Evolutionary conservation across 106 monocot species (phyloP).

Genomic region (Apostasia shenzhenica): DNA sequence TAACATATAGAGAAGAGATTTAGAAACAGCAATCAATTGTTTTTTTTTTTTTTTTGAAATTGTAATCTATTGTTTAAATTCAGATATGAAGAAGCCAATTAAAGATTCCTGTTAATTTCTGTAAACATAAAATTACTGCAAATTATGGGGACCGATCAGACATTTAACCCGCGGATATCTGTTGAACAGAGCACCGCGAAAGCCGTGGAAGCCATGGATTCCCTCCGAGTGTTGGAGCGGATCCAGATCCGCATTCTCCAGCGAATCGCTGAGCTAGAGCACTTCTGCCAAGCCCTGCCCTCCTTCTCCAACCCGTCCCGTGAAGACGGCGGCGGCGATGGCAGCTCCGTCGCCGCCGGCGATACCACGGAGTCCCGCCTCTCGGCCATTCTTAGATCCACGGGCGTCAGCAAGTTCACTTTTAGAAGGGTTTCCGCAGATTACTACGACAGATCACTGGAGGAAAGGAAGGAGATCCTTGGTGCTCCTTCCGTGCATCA

Average conservation of each 20-base stretch:
- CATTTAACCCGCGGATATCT: no score
- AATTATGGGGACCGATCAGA: no score
- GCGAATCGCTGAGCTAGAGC: slow-evolving; percentile 38
- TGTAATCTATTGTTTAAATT: no score
- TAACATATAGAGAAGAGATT: no score
- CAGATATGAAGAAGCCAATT: no score
- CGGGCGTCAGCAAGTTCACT: slow-evolving; percentile 34
- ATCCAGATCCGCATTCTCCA: slow-evolving; percentile 34
- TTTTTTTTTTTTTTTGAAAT: no score
- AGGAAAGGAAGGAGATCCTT: slow-evolving; percentile 38
- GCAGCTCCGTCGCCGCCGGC: neutral
- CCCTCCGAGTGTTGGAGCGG: slow-evolving; percentile 30
- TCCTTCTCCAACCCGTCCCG: slow-evolving; percentile 16
- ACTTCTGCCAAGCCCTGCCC: slow-evolving; percentile 9
- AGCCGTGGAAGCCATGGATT: slow-evolving; percentile 15
- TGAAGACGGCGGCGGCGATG: neutral
- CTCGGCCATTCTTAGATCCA: slow-evolving; percentile 27
- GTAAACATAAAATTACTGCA: no score
- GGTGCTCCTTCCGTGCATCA: slow-evolving; percentile 45
- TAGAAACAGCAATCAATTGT: no score
- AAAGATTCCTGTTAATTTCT: no score
- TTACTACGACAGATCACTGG: slow-evolving; percentile 51
- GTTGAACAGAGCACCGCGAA: no score
- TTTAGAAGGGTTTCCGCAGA: slow-evolving; percentile 50
- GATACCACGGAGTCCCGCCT: slow-evolving; percentile 49